Base-by-base conservation (phyloP, 2,329 filamentous ascomycete species). In the Paraconiothyrium brasiliense region DNA sequence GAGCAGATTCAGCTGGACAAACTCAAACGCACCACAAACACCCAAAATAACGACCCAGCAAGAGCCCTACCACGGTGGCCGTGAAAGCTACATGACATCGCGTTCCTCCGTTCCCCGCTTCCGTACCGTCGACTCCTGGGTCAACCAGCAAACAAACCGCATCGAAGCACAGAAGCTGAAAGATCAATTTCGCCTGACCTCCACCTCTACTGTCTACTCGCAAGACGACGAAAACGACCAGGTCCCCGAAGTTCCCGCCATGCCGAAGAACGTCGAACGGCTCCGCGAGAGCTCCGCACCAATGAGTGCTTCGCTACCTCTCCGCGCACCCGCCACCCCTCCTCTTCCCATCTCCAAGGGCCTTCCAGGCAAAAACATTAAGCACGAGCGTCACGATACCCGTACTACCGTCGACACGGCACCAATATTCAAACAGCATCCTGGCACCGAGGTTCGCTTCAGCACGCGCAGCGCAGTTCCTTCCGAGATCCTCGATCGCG, bases 71-170 rank as follows among this genome's bases (percentile, higher is more conserved):
- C 63, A 64, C n/a, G 59, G 71, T 27, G 62, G 66, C 3, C 75
- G 75, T 20, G 76, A 78, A n/a, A 76, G 72, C 60, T 75, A 76
- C 57, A 75, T 78, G 67, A 79, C 77, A 4, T 59, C 68, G 6
- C 73, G 74, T 14, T 77, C 76, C 7, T 78, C 75, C 0, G 71
- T 78, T 7, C 72, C 77, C 1, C 76, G 78, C 34, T 80, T 79
- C 70, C 76, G 78, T 54, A 80, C 78, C 27, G 71, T 80, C 41
- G 76, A 80, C 65, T 76, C 72, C 1, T 80, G 78, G 78, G 78
- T 80, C 13, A 76, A 77, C 57, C 72, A 79, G 48, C 78, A 80
- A 58, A 70, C 78, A 1, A 75, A 71, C 52, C 75, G 76, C 8
- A 64, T 80, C 20, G 77, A 79, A 59, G 75, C 73, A 50, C 72